A percentile compares a stretch with the other conserved stretches of the same genome.
These are phyloP conservation scores for Chenopodium quinoa DNA, from an alignment of 148 eudicot species.

Conservation along the genomic window DNA sequence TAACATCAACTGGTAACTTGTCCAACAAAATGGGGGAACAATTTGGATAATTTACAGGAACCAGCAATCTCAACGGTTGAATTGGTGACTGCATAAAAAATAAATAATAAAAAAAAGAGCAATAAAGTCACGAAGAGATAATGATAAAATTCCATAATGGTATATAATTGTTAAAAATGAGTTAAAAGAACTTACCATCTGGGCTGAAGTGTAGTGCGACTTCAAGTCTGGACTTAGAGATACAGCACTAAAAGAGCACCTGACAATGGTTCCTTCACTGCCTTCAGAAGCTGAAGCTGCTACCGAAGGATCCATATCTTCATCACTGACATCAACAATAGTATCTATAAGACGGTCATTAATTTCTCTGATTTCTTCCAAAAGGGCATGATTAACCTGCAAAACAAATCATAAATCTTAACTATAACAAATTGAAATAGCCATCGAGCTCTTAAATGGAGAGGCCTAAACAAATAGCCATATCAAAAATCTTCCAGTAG, in stretches of 20 bases:
- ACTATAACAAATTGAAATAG: background rate
- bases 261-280: slow-evolving; percentile 71
- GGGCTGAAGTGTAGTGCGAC: slow-evolving; percentile 77
- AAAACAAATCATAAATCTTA: slow-evolving; percentile 1
- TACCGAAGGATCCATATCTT: slow-evolving; percentile 61
- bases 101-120: background rate
- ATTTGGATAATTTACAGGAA: slow-evolving; percentile 87
- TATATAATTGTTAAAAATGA: background rate
- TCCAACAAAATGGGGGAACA: slow-evolving; percentile 85
- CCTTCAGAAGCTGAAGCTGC: slow-evolving; percentile 51
- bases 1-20: slow-evolving; percentile 76
- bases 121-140: slow-evolving; percentile 13
- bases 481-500: background rate
- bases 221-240: slow-evolving; percentile 80
- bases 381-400: slow-evolving; percentile 73
- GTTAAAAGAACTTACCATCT: slow-evolving; percentile 55
- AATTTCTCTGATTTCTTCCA: slow-evolving; percentile 82
- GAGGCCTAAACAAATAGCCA: background rate
- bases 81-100: slow-evolving; percentile 73
- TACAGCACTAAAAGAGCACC: slow-evolving; percentile 74
- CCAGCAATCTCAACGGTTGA: slow-evolving; percentile 79
- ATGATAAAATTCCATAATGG: slow-evolving; percentile 1
- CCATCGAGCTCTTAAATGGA: background rate
- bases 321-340: slow-evolving; percentile 64
- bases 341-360: slow-evolving; percentile 83